A percentile compares a stretch with the other conserved stretches of the same genome.
phyloP scores from a whole-genome alignment of 352 stramenopile species.

The Globisporangium splendens region DNA sequence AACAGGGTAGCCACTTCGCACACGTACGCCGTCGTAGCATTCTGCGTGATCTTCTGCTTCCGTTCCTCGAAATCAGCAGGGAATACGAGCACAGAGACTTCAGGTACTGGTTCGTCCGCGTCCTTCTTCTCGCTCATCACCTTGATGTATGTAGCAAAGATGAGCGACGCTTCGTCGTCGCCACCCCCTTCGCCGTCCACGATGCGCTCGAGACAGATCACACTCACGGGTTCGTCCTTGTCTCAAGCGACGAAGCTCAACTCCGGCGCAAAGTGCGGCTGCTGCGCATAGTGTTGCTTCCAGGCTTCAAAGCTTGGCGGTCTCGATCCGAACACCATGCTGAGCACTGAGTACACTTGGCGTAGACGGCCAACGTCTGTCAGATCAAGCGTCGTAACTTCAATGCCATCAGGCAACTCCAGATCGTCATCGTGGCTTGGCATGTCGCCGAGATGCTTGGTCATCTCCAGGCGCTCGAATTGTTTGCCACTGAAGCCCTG shows the following conservation, averaged over 20 bases:
- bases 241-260: constrained; percentile 16
- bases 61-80: neutral
- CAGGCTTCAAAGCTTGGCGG: constrained; percentile 13
- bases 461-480: constrained; percentile 3
- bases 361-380: neutral
- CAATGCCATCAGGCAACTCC: constrained; percentile 2
- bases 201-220: constrained; percentile 1
- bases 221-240: constrained; percentile 2
- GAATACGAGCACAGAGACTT: neutral
- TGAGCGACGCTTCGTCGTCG: neutral
- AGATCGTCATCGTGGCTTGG: neutral
- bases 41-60: neutral
- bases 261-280: constrained; percentile 15
- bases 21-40: neutral
- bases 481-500: neutral
- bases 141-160: constrained; percentile 1
- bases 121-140: neutral
- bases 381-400: constrained; percentile 4
- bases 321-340: constrained; percentile 9
- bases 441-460: neutral
- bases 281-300: constrained; percentile 17
- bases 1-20: neutral
- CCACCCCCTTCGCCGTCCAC: constrained; percentile 6
- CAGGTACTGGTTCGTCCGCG: neutral
- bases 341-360: constrained; percentile 13